phyloP scores from a whole-genome alignment of 331 rosid genomes.

The Prunus yedoensis region DNA sequence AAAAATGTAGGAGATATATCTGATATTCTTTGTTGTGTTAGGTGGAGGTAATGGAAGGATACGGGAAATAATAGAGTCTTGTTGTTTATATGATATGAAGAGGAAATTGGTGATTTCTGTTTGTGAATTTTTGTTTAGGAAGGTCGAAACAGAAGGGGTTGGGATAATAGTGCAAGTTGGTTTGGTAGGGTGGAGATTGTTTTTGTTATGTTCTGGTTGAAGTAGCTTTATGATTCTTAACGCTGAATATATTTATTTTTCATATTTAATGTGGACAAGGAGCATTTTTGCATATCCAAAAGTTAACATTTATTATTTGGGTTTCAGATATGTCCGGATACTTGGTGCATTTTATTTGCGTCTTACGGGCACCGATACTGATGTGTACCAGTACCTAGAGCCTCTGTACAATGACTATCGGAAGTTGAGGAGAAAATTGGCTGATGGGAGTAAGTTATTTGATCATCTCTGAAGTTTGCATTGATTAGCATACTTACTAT shows the following conservation, averaged over 20 bases:
- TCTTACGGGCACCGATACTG: slow-evolving; percentile 81
- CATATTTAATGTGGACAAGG: neutral
- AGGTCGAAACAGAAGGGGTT: neutral
- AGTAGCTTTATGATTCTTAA: neutral
- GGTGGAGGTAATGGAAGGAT: neutral
- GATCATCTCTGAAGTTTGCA: neutral
- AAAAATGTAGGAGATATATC: neutral
- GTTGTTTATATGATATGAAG: neutral
- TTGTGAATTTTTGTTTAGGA: neutral
- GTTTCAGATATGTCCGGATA: slow-evolving; percentile 76
- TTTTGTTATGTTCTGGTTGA: neutral
- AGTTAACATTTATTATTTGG: neutral
- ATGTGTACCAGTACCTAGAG: slow-evolving; percentile 83
- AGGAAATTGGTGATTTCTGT: neutral
- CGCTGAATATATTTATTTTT: too few species aligned
- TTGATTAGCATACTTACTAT: neutral
- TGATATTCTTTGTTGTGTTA: neutral
- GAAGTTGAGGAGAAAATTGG: slow-evolving; percentile 59
- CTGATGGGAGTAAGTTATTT: slow-evolving; percentile 74
- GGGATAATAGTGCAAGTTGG: neutral
- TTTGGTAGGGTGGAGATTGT: neutral
- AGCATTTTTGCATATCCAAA: neutral
- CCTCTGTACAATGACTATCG: slow-evolving; percentile 89
- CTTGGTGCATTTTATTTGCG: slow-evolving; percentile 97
- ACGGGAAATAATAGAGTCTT: neutral